Conservation (phyloP, 179 eudicot species). For the Carnegiea gigantea region DNA sequence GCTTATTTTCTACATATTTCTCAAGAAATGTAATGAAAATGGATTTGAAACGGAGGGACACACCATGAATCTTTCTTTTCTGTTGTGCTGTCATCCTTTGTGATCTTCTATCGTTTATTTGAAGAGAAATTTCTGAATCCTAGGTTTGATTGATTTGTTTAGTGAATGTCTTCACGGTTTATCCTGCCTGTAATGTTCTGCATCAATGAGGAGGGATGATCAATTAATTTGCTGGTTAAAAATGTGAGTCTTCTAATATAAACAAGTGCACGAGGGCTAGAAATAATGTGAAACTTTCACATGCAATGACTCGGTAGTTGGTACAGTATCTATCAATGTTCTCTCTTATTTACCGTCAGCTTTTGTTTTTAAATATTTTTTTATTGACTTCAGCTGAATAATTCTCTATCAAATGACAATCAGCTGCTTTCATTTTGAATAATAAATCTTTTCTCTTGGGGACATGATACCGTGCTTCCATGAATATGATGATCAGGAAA, state of each 20-base stretch:
- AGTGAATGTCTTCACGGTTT: not conserved
- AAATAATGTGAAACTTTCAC: not conserved
- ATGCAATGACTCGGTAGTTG: not conserved
- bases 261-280: not conserved
- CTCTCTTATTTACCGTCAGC: not conserved
- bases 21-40: too few relatives aligned
- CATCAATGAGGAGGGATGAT: conserved; percentile 5
- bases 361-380: too few relatives aligned
- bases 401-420: not conserved
- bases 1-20: too few relatives aligned
- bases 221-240: not conserved
- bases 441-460: conserved; percentile 1
- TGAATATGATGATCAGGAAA: not conserved
- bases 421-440: not conserved
- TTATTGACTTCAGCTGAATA: not conserved
- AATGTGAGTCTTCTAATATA: conserved; percentile 4
- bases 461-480: conserved; percentile 4
- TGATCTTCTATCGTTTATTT: not conserved
- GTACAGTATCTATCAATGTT: not conserved
- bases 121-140: not conserved
- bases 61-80: not conserved
- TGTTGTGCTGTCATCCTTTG: not conserved
- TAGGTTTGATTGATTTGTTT: not conserved
- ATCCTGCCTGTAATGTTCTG: not conserved
- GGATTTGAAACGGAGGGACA: too few relatives aligned